phyloP scores from a whole-genome alignment of 768 basidiomycete species.

The Boletus huronensis region DNA sequence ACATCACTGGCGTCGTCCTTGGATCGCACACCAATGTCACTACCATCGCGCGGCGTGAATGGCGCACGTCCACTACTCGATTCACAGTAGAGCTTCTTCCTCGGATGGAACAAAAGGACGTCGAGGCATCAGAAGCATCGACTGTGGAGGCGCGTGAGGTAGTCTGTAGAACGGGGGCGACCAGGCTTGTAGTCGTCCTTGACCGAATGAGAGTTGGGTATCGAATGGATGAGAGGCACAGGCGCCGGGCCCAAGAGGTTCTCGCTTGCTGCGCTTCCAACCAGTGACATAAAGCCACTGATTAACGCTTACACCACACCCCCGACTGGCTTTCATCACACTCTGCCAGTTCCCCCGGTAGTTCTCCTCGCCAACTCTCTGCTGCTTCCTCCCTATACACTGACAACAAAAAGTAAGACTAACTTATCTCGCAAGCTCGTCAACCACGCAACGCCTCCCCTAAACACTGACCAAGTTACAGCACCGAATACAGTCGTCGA shows the following conservation, averaged over 20 bases:
- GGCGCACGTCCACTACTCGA: slow-evolving; percentile 77
- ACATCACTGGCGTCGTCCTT: slow-evolving; percentile 22
- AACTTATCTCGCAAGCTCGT: slow-evolving; percentile 1
- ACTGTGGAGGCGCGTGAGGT: too few relatives aligned
- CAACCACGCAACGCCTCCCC: slow-evolving; percentile 27
- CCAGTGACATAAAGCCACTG: slow-evolving; percentile 17
- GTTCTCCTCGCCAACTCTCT: slow-evolving; percentile 22
- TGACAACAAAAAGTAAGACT: too few relatives aligned
- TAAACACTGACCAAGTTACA: slow-evolving; percentile 19
- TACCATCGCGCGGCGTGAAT: slow-evolving; percentile 75
- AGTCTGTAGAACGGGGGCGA: too few relatives aligned
- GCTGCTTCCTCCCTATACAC: slow-evolving; percentile 26
- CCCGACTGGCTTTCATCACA: slow-evolving; percentile 17
- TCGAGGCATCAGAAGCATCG: slow-evolving; percentile 35
- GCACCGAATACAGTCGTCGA: slow-evolving; percentile 15
- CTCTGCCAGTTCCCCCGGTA: slow-evolving; percentile 6
- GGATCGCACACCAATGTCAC: slow-evolving; percentile 43
- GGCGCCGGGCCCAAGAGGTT: too few relatives aligned
- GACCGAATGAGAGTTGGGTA: too few relatives aligned
- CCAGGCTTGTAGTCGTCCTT: too few relatives aligned
- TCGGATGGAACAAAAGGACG: slow-evolving; percentile 53
- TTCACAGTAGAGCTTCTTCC: slow-evolving; percentile 74
- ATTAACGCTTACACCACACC: slow-evolving; percentile 21
- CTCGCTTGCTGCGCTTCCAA: slow-evolving; percentile 31
- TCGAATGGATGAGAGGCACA: too few relatives aligned